These are phyloP conservation scores for Maudiozyma humilis DNA, from an alignment of 1,139 yeast genomes.

Conservation along the genomic window DNA sequence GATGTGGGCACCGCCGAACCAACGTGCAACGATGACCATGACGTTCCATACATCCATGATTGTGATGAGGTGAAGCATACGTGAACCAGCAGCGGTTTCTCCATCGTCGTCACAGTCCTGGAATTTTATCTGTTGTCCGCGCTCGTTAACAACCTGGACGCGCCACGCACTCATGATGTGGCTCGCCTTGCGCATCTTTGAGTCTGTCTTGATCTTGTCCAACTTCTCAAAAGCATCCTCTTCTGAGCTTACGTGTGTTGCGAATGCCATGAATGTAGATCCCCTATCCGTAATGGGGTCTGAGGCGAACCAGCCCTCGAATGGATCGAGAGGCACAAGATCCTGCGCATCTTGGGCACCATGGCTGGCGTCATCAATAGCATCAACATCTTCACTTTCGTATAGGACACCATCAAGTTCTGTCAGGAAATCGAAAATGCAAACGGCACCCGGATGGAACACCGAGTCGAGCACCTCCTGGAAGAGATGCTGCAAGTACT, in stretches of 20 bases:
- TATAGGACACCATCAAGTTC: slow-evolving; percentile 50
- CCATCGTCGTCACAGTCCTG: slow-evolving; percentile 97
- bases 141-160: slow-evolving; percentile 36
- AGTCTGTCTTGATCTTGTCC: slow-evolving; percentile 49
- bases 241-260: slow-evolving; percentile 50
- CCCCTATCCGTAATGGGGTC: slow-evolving; percentile 77
- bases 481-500: slow-evolving; percentile 39
- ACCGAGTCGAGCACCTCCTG: slow-evolving; percentile 43
- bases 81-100: slow-evolving; percentile 91
- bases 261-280: slow-evolving; percentile 77
- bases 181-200: slow-evolving; percentile 55
- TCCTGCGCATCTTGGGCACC: slow-evolving; percentile 11
- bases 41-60: slow-evolving; percentile 81
- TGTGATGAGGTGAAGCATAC: slow-evolving; percentile 71
- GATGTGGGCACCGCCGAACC: slow-evolving; percentile 89
- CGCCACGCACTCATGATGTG: slow-evolving; percentile 89
- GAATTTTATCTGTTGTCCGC: slow-evolving; percentile 35
- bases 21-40: slow-evolving; percentile 72
- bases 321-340: slow-evolving; percentile 34
- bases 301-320: slow-evolving; percentile 66
- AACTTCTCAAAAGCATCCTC: slow-evolving; percentile 55
- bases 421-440: slow-evolving; percentile 68
- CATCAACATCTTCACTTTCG: slow-evolving; percentile 10
- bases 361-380: slow-evolving; percentile 27
- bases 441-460: slow-evolving; percentile 56